phyloP scores from a whole-genome alignment of 2,329 filamentous ascomycete species.

The Aspergillus puulaauensis region DNA sequence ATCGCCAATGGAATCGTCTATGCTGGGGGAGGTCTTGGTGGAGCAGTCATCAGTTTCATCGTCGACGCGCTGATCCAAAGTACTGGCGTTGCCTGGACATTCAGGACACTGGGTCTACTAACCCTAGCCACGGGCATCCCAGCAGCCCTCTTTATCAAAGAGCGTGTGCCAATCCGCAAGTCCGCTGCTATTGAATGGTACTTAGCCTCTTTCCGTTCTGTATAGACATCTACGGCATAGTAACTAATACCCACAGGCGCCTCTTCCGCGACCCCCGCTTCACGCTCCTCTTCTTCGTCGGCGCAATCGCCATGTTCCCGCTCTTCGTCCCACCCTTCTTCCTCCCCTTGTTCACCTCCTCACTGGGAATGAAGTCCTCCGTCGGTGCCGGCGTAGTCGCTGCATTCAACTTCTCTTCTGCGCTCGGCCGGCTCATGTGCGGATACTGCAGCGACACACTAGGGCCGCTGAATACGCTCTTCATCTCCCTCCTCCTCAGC shows the following conservation, averaged over 20 bases:
- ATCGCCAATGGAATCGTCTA: conserved; percentile 52
- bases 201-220: no score
- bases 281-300: conserved; percentile 53
- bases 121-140: conserved; percentile 57
- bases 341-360: conserved; percentile 56
- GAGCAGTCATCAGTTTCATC: conserved; percentile 52
- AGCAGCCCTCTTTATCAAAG: conserved; percentile 52
- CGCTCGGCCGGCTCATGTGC: conserved; percentile 55
- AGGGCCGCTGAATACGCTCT: conserved; percentile 57
- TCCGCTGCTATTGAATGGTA: conserved; percentile 53
- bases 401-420: conserved; percentile 62
- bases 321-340: conserved; percentile 64
- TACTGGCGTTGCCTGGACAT: conserved; percentile 43
- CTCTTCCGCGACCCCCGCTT: conserved; percentile 56
- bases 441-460: conserved; percentile 56
- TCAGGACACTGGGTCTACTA: conserved; percentile 47
- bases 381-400: conserved; percentile 60
- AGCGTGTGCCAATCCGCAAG: conserved; percentile 36
- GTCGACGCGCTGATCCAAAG: conserved; percentile 44
- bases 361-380: conserved; percentile 54
- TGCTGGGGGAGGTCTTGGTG: conserved; percentile 54
- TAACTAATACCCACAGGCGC: conserved; percentile 32
- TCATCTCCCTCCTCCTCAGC: conserved; percentile 52
- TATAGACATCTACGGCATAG: background rate
- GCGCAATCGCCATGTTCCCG: conserved; percentile 59